Evolutionary conservation across 192 early-diverging fungal species (phyloP).

Genomic region (Allomyces macrogynus): DNA sequence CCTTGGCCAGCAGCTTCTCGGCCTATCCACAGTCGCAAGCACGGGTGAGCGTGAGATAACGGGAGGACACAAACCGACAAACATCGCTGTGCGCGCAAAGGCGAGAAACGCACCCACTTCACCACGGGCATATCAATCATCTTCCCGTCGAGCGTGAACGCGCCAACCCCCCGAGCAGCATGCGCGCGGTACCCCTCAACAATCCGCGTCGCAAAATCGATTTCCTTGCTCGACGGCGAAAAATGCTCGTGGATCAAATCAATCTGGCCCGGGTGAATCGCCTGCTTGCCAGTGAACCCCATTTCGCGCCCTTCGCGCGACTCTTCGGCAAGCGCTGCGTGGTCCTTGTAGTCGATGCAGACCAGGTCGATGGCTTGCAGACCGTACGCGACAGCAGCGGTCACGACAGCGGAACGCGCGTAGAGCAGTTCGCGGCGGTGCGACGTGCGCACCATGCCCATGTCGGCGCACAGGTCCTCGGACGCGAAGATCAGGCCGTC

Average conservation of each 20-base stretch:
- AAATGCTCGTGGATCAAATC: constrained; percentile 61
- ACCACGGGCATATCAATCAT: constrained; percentile 71
- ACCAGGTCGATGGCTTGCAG: constrained; percentile 90
- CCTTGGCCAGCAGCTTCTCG: too few species aligned
- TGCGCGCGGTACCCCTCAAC: constrained; percentile 45
- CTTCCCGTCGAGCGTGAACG: constrained; percentile 81
- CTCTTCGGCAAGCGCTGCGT: constrained; percentile 50
- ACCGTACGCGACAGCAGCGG: constrained; percentile 59
- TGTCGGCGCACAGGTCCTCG: constrained; percentile 90
- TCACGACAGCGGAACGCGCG: constrained; percentile 56
- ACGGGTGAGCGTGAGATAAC: too few species aligned
- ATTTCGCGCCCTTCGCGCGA: constrained; percentile 64
- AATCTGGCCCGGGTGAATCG: constrained; percentile 78
- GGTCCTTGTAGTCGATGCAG: constrained; percentile 67
- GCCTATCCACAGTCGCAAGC: too few species aligned
- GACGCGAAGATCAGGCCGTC: constrained; percentile 68
- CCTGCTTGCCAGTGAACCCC: constrained; percentile 93
- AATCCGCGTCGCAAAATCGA: constrained; percentile 47
- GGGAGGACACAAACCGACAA: too few species aligned
- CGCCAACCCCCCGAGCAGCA: constrained; percentile 55
- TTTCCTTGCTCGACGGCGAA: constrained; percentile 42
- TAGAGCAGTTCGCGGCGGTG: constrained; percentile 53
- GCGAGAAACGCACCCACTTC: constrained; percentile 27
- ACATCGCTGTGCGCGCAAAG: not conserved
- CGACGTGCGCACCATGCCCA: constrained; percentile 55